Percentiles rank a stretch among this genome's conserved stretches.
phyloP scores from a whole-genome alignment of 2,329 filamentous ascomycete genomes.

The Camptophora hylomeconis region DNA sequence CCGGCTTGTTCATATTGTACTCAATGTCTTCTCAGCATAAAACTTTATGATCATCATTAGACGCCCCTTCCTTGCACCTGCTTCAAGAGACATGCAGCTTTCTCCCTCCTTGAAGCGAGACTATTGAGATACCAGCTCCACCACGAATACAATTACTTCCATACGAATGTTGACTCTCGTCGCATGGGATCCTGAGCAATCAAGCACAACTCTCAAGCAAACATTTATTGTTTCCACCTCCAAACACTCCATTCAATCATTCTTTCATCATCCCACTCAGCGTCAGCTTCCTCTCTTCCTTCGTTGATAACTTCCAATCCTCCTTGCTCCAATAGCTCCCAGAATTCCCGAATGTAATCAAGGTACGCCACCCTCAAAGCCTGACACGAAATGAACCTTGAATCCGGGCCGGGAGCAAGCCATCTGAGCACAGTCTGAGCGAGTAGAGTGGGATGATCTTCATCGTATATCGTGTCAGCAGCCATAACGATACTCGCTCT shows the following conservation, averaged over 20 bases:
- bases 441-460: conserved; percentile 28
- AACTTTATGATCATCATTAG: too few species aligned
- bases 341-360: conserved; percentile 30
- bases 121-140: too few species aligned
- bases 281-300: conserved; percentile 31
- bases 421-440: conserved; percentile 23
- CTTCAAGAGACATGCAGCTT: too few species aligned
- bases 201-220: too few species aligned
- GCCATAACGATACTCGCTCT: conserved; percentile 27
- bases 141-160: too few species aligned
- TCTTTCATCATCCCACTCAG: conserved; percentile 34
- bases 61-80: too few species aligned
- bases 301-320: conserved; percentile 28
- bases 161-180: too few species aligned
- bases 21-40: too few species aligned
- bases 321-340: conserved; percentile 24
- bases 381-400: conserved; percentile 27
- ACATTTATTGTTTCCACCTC: too few species aligned
- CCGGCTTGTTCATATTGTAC: too few species aligned
- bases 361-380: conserved; percentile 29
- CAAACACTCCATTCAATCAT: conserved; percentile 38
- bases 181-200: too few species aligned
- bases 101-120: too few species aligned
- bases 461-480: conserved; percentile 30
- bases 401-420: conserved; percentile 19